These are phyloP conservation scores for Coniosporium apollinis DNA, from an alignment of 495 filamentous ascomycete genomes.

Conservation along the genomic window DNA sequence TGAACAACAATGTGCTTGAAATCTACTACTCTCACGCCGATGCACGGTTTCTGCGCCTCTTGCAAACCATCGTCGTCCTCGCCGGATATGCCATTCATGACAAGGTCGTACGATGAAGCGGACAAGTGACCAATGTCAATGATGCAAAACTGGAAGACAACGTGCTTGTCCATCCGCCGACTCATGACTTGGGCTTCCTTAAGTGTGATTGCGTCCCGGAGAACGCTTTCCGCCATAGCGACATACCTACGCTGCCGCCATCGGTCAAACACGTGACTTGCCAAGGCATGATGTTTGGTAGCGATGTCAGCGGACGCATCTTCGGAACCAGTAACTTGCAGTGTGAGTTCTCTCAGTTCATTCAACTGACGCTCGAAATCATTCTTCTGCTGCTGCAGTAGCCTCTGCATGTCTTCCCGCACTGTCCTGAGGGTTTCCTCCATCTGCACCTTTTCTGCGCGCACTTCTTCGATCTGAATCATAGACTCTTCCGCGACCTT, in stretches of 20 bases:
- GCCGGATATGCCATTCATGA: constrained; percentile 79
- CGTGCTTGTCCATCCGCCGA: constrained; percentile 83
- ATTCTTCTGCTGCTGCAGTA: constrained; percentile 29
- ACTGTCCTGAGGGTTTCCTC: constrained; percentile 60
- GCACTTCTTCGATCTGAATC: constrained; percentile 69
- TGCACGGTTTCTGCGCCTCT: constrained; percentile 68
- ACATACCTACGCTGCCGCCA: constrained; percentile 83
- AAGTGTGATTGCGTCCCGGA: constrained; percentile 70
- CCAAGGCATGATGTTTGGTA: constrained; percentile 38
- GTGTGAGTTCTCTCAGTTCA: too few relatives aligned
- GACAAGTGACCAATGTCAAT: constrained; percentile 76
- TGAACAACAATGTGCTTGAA: constrained; percentile 77
- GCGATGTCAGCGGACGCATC: constrained; percentile 3
- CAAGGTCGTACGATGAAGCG: constrained; percentile 89
- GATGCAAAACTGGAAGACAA: constrained; percentile 90
- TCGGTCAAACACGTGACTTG: constrained; percentile 44
- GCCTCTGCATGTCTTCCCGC: constrained; percentile 66
- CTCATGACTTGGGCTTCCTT: constrained; percentile 98
- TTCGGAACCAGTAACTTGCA: constrained; percentile 19
- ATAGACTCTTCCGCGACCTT: constrained; percentile 60
- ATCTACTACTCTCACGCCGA: constrained; percentile 82
- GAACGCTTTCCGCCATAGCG: constrained; percentile 80
- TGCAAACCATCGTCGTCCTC: constrained; percentile 78
- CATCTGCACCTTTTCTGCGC: constrained; percentile 73
- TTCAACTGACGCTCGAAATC: constrained; percentile 56